Evolutionary conservation across 306 rosid species (phyloP).

Genomic region (Rosa rugosa): DNA sequence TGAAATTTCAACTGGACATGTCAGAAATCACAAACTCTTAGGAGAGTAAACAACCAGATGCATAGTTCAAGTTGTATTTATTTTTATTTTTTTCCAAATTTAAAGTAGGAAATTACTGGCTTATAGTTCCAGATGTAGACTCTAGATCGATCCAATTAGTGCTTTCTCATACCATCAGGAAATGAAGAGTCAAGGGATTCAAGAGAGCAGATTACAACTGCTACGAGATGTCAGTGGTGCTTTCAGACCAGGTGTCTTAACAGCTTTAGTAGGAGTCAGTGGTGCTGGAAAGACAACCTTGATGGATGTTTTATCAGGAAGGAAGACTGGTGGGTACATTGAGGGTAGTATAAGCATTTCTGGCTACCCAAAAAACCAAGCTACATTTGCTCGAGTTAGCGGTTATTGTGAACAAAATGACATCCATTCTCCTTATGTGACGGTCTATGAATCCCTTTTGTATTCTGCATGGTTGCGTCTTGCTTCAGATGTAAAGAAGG

Average conservation of each 20-base stretch:
- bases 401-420: conserved; percentile 56
- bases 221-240: conserved; percentile 39
- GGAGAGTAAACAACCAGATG: neutral
- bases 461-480: conserved; percentile 52
- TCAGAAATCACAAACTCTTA: conserved; percentile 1
- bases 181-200: conserved; percentile 48
- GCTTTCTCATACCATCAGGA: conserved; percentile 34
- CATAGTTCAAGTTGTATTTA: neutral
- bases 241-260: conserved; percentile 48
- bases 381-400: conserved; percentile 45
- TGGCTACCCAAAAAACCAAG: conserved; percentile 48
- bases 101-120: neutral
- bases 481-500: conserved; percentile 29
- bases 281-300: conserved; percentile 56
- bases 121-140: neutral
- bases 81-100: neutral
- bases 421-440: conserved; percentile 47
- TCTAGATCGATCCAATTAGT: neutral
- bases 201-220: conserved; percentile 33
- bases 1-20: no score
- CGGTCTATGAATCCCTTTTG: conserved; percentile 45
- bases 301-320: conserved; percentile 51
- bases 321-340: conserved; percentile 53
- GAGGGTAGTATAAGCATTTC: conserved; percentile 45
- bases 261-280: conserved; percentile 49